Evolutionary conservation across 208 protist species (phyloP).

Genomic region (Wallacemonas sp.): DNA sequence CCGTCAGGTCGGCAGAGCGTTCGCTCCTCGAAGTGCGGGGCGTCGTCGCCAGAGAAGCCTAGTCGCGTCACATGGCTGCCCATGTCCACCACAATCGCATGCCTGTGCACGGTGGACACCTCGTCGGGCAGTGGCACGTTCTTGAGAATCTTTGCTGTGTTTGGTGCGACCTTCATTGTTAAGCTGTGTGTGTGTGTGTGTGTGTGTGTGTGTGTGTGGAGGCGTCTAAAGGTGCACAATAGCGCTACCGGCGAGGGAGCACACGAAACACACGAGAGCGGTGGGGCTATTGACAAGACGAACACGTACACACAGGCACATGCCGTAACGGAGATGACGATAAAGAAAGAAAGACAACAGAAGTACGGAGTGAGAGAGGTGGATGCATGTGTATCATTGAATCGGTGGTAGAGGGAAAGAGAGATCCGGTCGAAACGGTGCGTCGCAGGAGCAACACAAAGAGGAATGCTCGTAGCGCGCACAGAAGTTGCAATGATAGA

Average conservation of each 20-base stretch:
- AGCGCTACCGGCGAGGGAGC: too few relatives aligned
- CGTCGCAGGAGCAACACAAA: too few relatives aligned
- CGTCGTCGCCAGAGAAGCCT: conserved; percentile 86
- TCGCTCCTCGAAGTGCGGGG: conserved; percentile 72
- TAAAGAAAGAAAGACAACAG: conserved; percentile 5
- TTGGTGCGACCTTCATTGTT: conserved; percentile 79
- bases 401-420: too few relatives aligned
- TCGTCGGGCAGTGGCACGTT: conserved; percentile 90
- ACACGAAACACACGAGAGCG: too few relatives aligned
- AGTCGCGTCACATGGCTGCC: conserved; percentile 79
- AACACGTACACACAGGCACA: too few relatives aligned
- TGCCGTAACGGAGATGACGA: too few relatives aligned
- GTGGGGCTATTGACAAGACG: too few relatives aligned
- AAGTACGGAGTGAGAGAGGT: too few relatives aligned
- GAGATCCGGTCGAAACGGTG: too few relatives aligned
- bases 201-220: neutral
- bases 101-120: conserved; percentile 64
- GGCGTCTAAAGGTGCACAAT: neutral
- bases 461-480: too few relatives aligned
- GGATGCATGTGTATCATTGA: too few relatives aligned
- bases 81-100: conserved; percentile 85
- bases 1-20: conserved; percentile 21
- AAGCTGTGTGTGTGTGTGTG: neutral
- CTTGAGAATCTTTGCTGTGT: conserved; percentile 83
- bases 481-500: too few relatives aligned